phyloP scores from a whole-genome alignment of 176 grass and related monocot species.

The Cymbopogon citratus region DNA sequence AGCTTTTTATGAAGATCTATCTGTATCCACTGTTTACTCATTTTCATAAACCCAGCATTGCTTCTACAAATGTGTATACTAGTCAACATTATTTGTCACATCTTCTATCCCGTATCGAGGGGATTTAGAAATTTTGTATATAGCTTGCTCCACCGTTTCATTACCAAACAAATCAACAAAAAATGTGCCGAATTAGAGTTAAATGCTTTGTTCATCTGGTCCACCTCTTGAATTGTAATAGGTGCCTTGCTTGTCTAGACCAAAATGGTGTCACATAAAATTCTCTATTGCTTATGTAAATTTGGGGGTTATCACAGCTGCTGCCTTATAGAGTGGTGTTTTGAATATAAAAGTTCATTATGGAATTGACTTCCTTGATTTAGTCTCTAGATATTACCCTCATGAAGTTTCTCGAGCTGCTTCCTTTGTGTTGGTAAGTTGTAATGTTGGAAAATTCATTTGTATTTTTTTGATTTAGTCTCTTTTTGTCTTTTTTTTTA shows the following conservation, averaged over 20 bases:
- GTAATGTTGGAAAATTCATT: neutral
- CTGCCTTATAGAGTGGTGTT: neutral
- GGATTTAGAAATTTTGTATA: neutral
- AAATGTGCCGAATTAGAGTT: neutral
- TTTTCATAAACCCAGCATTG: neutral
- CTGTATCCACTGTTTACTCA: conserved; percentile 65
- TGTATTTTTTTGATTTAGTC: no score
- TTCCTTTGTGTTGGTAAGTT: conserved; percentile 67
- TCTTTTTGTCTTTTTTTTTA: no score
- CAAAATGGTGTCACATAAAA: conserved; percentile 10
- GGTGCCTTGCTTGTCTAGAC: neutral
- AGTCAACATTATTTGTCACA: conserved; percentile 14
- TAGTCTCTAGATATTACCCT: conserved; percentile 84
- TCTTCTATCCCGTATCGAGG: neutral
- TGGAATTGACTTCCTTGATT: conserved; percentile 49
- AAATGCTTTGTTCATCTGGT: neutral
- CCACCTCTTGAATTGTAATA: neutral
- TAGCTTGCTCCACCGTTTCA: conserved; percentile 1
- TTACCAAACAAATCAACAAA: conserved; percentile 3
- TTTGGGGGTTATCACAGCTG: neutral
- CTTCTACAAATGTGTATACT: conserved; percentile 21
- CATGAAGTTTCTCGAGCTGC: conserved; percentile 78
- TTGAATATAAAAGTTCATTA: neutral
- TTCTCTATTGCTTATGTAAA: conserved; percentile 2
- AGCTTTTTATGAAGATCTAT: conserved; percentile 87